A percentile compares a stretch with the other conserved stretches of the same genome.
These are phyloP conservation scores for Pilasporangium apinafurcum DNA, from an alignment of 352 stramenopile genomes.

Conservation along the genomic window DNA sequence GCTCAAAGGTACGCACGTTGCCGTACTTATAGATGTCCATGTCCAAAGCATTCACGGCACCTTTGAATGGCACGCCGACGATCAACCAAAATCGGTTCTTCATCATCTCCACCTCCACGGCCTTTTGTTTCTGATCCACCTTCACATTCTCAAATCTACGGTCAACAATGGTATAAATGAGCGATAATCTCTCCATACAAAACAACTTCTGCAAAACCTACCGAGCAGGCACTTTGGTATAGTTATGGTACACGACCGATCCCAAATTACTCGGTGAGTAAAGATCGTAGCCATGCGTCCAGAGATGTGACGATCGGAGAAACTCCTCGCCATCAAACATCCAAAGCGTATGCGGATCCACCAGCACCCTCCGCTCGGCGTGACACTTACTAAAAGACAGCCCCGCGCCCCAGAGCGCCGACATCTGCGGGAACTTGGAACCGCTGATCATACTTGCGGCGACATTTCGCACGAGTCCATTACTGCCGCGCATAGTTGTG, in stretches of 20 bases:
- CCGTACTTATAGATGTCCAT: conserved; percentile 56
- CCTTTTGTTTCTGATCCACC: conserved; percentile 32
- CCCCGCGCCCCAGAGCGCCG: conserved; percentile 67
- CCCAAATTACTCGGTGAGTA: conserved; percentile 54
- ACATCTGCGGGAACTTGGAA: conserved; percentile 72
- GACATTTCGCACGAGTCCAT: conserved; percentile 62
- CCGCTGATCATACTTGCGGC: conserved; percentile 75
- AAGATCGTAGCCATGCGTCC: conserved; percentile 65
- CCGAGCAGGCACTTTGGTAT: conserved; percentile 56
- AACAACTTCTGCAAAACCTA: conserved; percentile 1
- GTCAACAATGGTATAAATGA: background rate
- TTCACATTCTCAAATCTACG: conserved; percentile 51
- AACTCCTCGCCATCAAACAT: conserved; percentile 78
- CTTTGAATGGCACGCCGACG: conserved; percentile 51
- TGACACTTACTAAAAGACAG: conserved; percentile 85
- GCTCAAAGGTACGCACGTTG: conserved; percentile 39
- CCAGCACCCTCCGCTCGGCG: conserved; percentile 57
- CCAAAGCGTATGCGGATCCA: conserved; percentile 79
- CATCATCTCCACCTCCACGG: conserved; percentile 42
- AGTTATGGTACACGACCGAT: conserved; percentile 76
- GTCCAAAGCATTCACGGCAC: conserved; percentile 48
- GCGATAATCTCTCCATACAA: background rate
- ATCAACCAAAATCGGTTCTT: conserved; percentile 53
- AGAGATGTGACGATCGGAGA: conserved; percentile 47
- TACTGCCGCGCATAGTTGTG: conserved; percentile 58